Base-by-base conservation (phyloP, 2,329 filamentous ascomycete species). In the Fusarium nanum region DNA sequence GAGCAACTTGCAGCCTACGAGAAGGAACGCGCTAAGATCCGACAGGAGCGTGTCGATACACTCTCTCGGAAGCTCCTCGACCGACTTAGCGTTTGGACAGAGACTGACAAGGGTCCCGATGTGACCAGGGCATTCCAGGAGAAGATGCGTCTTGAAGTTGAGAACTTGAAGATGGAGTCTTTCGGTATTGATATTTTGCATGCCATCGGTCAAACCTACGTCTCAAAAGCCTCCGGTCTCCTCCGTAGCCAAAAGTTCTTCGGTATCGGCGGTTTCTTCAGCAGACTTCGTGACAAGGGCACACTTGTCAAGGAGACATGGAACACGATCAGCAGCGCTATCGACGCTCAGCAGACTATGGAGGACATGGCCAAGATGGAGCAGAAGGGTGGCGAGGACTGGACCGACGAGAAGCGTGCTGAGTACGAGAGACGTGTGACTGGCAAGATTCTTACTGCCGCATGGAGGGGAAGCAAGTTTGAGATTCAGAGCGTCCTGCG, bases 131-230 rank as follows among this genome's bases (percentile, higher is more conserved):
- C 96, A 0, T 99, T 98, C 84, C 91, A 94, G 79, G 93, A 95
- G 79, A 98, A 99, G 88, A 98, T 93, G 73, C 89, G 91, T 42
- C 89, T 98, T 42, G 96, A 99, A 82, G 93, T 97, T 27, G 96
- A 99, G 84, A 97, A 98, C 78, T 85, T 99, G 75, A 99, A 98
- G 86, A 99, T 99, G 93, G 96, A 99, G 83, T 97, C 93, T 1
- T 99, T 99, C 75, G 96, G 96, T 54, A 86, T 99, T 44, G 96
- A 99, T 70, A 98, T 98, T 73, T 85, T 98, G 50, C 95, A 98
- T 80, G 94, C 96, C 47, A 97, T 99, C 75, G 96, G 96, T 18
- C 87, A 92, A 73, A 97, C 93, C 6, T 99, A 99, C 80, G 82
- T 96, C 28, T 89, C 90, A 79, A 98, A 98, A 82, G 93, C 92